Evolutionary conservation across 768 basidiomycete species (phyloP).

Genomic region (Tricholoma bakamatsutake): DNA sequence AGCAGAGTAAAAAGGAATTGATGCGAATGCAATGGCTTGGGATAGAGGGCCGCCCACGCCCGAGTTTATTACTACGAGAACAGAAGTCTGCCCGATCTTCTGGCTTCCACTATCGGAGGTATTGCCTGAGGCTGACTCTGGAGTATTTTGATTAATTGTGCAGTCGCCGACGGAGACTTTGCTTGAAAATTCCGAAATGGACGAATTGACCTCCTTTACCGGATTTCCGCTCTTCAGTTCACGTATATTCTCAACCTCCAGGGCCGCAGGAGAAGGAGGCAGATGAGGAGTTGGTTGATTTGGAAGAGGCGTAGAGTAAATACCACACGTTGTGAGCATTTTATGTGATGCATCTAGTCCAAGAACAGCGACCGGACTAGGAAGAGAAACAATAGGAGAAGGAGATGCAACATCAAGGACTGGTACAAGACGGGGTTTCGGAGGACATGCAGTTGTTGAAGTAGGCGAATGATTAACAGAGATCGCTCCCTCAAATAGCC

Average conservation of each 20-base stretch:
- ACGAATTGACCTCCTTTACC: background rate
- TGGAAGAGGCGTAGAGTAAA: background rate
- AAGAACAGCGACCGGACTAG: background rate
- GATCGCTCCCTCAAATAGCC: background rate
- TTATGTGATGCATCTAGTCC: background rate
- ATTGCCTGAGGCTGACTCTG: background rate
- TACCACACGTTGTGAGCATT: background rate
- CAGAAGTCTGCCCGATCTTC: background rate
- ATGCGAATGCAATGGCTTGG: background rate
- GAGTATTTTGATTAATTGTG: background rate
- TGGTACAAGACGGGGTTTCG: conserved; percentile 5
- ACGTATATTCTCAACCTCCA: background rate
- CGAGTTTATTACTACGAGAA: background rate
- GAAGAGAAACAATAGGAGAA: conserved; percentile 10
- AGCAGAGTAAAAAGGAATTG: background rate
- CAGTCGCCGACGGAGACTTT: background rate
- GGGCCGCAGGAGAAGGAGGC: background rate
- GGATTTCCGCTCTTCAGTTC: background rate
- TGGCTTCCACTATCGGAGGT: background rate
- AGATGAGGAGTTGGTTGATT: background rate
- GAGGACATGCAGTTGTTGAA: background rate
- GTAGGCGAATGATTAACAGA: background rate
- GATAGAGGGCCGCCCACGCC: background rate
- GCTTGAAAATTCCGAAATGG: background rate
- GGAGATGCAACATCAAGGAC: conserved; percentile 3